Evolutionary conservation across 2,329 filamentous ascomycete species (phyloP).

Genomic region (Penicillium thymicola): DNA sequence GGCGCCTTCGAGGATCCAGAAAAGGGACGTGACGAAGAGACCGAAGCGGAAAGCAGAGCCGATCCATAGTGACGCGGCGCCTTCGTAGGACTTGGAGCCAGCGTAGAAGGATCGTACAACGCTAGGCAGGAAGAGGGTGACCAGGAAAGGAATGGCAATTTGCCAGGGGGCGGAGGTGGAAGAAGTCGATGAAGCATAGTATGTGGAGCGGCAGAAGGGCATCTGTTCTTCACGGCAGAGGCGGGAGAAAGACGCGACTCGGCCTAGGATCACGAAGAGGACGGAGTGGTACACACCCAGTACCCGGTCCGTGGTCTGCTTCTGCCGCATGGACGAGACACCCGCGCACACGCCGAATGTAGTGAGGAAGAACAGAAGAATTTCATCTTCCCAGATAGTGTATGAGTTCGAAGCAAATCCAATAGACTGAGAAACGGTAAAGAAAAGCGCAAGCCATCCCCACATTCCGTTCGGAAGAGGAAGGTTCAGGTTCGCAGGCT

Average conservation of each 20-base stretch:
- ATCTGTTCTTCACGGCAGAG: constrained; percentile 98
- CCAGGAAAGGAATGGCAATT: constrained; percentile 71
- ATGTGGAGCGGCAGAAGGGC: constrained; percentile 92
- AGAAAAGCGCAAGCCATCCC: constrained; percentile 80
- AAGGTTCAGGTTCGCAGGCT: constrained; percentile 41
- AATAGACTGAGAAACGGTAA: constrained; percentile 81
- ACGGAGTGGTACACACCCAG: constrained; percentile 82
- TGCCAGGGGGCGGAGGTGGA: constrained; percentile 94
- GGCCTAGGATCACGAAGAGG: constrained; percentile 73
- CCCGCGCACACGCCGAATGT: constrained; percentile 79
- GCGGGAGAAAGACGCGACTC: constrained; percentile 80
- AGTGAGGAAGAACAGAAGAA: constrained; percentile 83
- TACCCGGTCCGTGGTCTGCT: constrained; percentile 63
- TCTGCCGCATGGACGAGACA: constrained; percentile 70
- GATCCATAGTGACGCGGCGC: constrained; percentile 80
- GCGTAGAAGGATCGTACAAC: constrained; percentile 79
- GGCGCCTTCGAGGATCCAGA: constrained; percentile 86
- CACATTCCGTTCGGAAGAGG: constrained; percentile 73
- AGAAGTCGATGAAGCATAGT: constrained; percentile 86
- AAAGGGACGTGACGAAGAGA: constrained; percentile 71
- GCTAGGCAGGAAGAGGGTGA: constrained; percentile 68
- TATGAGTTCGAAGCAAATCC: constrained; percentile 98
- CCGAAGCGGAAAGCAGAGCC: constrained; percentile 73
- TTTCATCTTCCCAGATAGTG: constrained; percentile 98
- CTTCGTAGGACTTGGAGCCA: constrained; percentile 82